Evolutionary conservation across 331 rosid species (phyloP), one percentile per base, ranked within the genome.

Genomic region (Rosa hybrid): DNA sequence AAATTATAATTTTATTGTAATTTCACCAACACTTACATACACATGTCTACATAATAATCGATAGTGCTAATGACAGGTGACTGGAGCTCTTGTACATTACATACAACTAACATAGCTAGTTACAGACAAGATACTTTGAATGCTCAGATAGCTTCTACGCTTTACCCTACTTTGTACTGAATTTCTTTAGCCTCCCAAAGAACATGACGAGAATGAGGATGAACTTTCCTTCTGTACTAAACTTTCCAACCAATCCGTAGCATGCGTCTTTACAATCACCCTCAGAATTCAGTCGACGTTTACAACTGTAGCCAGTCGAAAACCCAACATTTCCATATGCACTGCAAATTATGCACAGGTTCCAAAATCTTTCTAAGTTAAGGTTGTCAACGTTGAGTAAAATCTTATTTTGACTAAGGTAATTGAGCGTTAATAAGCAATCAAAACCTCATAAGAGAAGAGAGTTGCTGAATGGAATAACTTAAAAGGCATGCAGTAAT

Each of bases 321-420:
- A 88, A 81, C n/a, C 97, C 97, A 57, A 92, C 97, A 59, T 94
- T 94, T 25, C 97, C 97, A 70, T 92, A 92, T 21, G 94, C 97
- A 84, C 98, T 90, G 85, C 86, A 73, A 25, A 8, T 42, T 11
- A 12, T 2, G 45, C 18, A 30, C 39, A 12, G 5, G 16, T 14
- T 68, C n/a, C 39, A 34, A 34, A 34, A 34, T 34, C 39, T 34
- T 34, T 34, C 39, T 34, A 34, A 34, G 39, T 34, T 34, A 34
- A 34, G 39, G 39, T 34, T 3, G 39, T 34, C 39, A 34, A 34
- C 39, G 39, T 34, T 34, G 39, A 34, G 39, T 34, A 34, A 30
- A 30, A 30, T 30, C 34, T 30, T 30, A 34, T 34, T 34, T 34
- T 34, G 39, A 34, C 39, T 0, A 34, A 34, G 39, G 39, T 34